Base-by-base conservation (phyloP, 106 monocot species). In the Dendrobium chrysotoxum region DNA sequence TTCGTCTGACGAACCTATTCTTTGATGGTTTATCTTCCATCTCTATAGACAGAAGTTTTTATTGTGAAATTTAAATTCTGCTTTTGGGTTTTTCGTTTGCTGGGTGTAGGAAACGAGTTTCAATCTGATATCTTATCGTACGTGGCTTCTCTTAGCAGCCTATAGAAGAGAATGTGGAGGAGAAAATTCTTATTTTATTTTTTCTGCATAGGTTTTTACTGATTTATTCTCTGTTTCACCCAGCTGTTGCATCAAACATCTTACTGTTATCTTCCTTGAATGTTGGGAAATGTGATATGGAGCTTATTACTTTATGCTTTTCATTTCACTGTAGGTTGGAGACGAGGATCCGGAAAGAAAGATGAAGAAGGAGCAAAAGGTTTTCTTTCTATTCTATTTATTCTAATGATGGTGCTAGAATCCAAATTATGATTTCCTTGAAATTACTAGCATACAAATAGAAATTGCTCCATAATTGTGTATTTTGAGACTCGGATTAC, bases 321-420 rank as follows among this genome's bases (percentile, higher is more conserved):
- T 10, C 40, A 4, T 12, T 30, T 5, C 18, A 35, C 16, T 85
- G 80, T 83, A 90, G 90, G 41, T 40, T 47, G 78, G 79, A 35
- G 79, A 75, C 12, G 83, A 84, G 28, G 85, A 90, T 53, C 67
- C 78, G 39, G 90, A 85, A 35, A 80, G 85, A 79, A 90, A 90
- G 78, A 40, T 80, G 72, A 90, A 90, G 81, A 90, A 90, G 72
- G 90, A 90, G 28, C 75, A 82, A 31, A 90, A 90, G 90, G 90
- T 90, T 17, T 85, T 78, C 2, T 80, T 0, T 30, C 67, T 45
- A 28, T 77, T 12, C 5, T 42, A n/a, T 77, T 40, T 16, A 40
- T 25, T 4, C 31, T 1, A 28, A 11, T 61, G 20, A 20, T 61
- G 4, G 23, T 25, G 4, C 16, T 57, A 18, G 15, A 21, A n/a